Conservation (phyloP, 768 basidiomycete genomes). For the Mycena galopus region DNA sequence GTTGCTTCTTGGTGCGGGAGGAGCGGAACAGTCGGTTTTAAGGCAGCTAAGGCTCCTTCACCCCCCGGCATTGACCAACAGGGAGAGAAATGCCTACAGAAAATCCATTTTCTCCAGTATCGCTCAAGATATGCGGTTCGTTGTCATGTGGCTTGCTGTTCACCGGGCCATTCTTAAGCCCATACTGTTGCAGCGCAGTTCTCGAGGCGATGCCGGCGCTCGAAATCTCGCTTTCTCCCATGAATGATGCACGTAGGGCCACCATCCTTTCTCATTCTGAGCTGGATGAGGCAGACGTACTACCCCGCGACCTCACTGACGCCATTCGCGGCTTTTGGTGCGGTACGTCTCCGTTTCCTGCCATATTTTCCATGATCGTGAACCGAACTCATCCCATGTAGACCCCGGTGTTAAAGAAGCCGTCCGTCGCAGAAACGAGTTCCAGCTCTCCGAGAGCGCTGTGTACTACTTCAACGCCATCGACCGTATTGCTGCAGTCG, state of each 20-base stretch:
- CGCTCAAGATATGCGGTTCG: conserved; percentile 92
- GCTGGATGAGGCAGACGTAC: conserved; percentile 83
- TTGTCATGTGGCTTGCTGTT: conserved; percentile 1
- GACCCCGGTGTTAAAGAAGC: conserved; percentile 86
- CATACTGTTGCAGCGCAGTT: conserved; percentile 70
- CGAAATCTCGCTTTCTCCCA: conserved; percentile 77
- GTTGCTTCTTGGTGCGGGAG: conserved; percentile 94
- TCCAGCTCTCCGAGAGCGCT: conserved; percentile 96
- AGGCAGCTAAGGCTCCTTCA: conserved; percentile 99
- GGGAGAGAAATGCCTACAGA: conserved; percentile 92
- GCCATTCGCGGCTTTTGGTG: conserved; percentile 85
- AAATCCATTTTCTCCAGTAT: conserved; percentile 96
- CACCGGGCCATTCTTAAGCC: background rate
- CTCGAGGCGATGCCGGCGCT: conserved; percentile 93
- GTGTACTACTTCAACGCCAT: conserved; percentile 96
- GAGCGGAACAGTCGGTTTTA: conserved; percentile 95
- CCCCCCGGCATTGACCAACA: conserved; percentile 87
- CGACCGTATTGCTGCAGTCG: conserved; percentile 80
- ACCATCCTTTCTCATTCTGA: conserved; percentile 78
- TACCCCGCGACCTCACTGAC: conserved; percentile 81
- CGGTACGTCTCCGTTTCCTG: conserved; percentile 21
- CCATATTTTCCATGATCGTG: background rate
- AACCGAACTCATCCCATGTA: conserved; percentile 7
- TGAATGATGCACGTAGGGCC: conserved; percentile 74
- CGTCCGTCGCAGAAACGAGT: conserved; percentile 88